Evolutionary conservation across 2,329 filamentous ascomycete genomes (phyloP), one percentile per base, ranked within the genome.

Genomic region (Cadophora malorum): DNA sequence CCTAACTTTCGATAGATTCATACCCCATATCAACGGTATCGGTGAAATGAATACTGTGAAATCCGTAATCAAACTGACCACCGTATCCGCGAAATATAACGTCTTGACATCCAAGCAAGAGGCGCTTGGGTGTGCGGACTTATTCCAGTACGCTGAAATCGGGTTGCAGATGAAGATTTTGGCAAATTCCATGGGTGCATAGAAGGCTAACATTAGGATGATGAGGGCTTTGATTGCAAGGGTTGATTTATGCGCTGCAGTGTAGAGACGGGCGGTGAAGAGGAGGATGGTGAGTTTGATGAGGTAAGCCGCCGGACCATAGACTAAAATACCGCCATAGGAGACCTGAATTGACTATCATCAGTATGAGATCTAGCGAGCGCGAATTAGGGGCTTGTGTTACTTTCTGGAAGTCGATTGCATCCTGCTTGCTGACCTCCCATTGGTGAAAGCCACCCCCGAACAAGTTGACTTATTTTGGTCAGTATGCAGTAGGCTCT

Each of bases 11-110:
- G 67, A 72, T 1, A 73, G 68, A 33, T 75, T 71, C 62, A 79
- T 69, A 23, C 68, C 72, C 76, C 76, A 79, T 6, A 79, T 74
- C 55, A 76, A 68, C 4, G 70, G 70, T 5, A 78, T 60, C 10
- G 76, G 76, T 61, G 78, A 55, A 14, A 68, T 69, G 35, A 81
- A 64, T 41, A 81, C 80, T 45, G 75, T 74, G 3, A 80, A 60
- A 63, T 81, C 80, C 4, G 76, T 79, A 19, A 78, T 41, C 58
- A 81, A 79, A 63, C 79, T 80, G 10, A 81, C 79, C 0, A 81
- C 75, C 1, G 78, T 78, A 68, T 82, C 82, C 7, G 79, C 81
- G 31, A 83, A 77, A 52, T 82, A 82, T 1, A 69, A 25, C 14
- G 19, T 38, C 4, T 59, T 28, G 31, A 62, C 33, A 14, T 67